Percentiles rank a stretch among this genome's conserved stretches.
Conservation (phyloP, 352 stramenopile species). For the Peronospora belbahrii region DNA sequence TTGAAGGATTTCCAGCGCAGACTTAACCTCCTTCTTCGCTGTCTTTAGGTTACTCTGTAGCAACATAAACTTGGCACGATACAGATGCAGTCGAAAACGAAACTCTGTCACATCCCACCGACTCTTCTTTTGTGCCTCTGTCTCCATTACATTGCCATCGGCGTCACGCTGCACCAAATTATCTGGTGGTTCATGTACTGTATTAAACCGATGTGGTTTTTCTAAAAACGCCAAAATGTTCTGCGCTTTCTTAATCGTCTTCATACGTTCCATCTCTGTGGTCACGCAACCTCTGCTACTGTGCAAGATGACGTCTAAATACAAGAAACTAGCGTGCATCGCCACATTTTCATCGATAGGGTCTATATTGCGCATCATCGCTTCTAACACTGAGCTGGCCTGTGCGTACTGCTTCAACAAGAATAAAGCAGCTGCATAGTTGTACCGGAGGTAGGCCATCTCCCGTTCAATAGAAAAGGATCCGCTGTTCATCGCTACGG, state of each 20-base stretch:
- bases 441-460: conserved; percentile 86
- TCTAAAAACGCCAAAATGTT: conserved; percentile 86
- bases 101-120: conserved; percentile 78
- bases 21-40: conserved; percentile 91
- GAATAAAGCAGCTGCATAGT: conserved; percentile 82
- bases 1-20: conserved; percentile 89
- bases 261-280: conserved; percentile 58
- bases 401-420: conserved; percentile 87
- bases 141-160: conserved; percentile 31
- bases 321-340: conserved; percentile 91
- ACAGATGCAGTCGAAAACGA: conserved; percentile 86
- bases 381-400: conserved; percentile 75
- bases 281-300: conserved; percentile 79
- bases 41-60: conserved; percentile 82
- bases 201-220: conserved; percentile 87
- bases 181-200: conserved; percentile 40
- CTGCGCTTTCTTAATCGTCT: conserved; percentile 79
- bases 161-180: conserved; percentile 28
- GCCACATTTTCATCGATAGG: conserved; percentile 87
- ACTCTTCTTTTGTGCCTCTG: conserved; percentile 52
- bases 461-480: conserved; percentile 76
- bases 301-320: conserved; percentile 88
- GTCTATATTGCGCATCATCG: conserved; percentile 85
- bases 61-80: conserved; percentile 88
- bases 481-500: conserved; percentile 9